Evolutionary conservation across 73 alveolate species (phyloP).

Genomic region (Durusdinium trenchii): DNA sequence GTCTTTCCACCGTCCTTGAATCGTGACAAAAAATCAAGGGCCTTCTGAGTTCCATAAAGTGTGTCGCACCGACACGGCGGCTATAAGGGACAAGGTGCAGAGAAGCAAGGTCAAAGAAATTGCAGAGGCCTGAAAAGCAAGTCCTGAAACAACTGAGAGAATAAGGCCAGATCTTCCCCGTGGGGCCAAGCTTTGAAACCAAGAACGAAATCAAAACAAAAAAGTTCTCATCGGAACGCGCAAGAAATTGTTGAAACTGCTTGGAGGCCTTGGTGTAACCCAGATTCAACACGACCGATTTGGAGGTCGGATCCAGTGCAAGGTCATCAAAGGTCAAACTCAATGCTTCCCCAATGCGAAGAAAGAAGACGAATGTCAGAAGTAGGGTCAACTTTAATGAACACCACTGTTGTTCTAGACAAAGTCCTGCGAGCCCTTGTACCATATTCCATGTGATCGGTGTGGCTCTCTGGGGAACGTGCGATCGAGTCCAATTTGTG

Average conservation of each 20-base stretch:
- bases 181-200: too few relatives aligned
- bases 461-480: too few relatives aligned
- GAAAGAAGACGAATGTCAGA: not conserved
- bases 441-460: not conserved
- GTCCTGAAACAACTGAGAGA: not conserved
- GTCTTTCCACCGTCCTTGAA: not conserved
- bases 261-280: not conserved
- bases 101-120: not conserved
- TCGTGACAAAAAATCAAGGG: not conserved
- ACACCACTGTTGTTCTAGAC: not conserved
- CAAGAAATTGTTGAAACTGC: not conserved
- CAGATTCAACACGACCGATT: not conserved
- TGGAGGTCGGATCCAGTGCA: not conserved
- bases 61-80: slow-evolving; percentile 18
- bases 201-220: too few relatives aligned
- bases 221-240: not conserved
- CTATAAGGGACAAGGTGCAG: not conserved
- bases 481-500: not conserved
- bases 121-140: not conserved
- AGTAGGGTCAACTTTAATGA: not conserved
- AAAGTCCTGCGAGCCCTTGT: not conserved
- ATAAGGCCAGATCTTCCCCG: not conserved
- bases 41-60: not conserved
- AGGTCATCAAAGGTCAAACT: not conserved
- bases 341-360: not conserved